phyloP scores from a whole-genome alignment of 2,329 filamentous ascomycete genomes.

The Colletotrichum phormii region DNA sequence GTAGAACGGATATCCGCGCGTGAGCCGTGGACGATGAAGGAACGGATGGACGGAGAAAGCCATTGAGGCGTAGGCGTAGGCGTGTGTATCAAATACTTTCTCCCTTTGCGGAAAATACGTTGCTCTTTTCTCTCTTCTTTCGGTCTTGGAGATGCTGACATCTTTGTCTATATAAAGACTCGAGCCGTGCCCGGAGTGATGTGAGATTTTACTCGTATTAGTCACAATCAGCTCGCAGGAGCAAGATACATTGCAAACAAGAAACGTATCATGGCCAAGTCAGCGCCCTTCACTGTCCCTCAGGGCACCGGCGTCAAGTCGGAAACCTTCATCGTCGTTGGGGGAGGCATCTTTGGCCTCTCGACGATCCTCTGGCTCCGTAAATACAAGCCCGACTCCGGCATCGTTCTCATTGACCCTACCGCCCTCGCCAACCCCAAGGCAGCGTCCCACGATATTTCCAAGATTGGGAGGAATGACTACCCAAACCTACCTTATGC shows the following conservation, averaged over 20 bases:
- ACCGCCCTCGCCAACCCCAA: slow-evolving; percentile 50
- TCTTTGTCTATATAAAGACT: slow-evolving; percentile 10
- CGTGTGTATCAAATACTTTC: neutral
- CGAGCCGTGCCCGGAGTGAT: neutral
- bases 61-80: neutral
- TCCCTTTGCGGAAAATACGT: neutral
- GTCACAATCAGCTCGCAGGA: neutral
- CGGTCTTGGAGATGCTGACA: neutral
- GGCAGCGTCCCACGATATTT: slow-evolving; percentile 59
- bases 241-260: no score
- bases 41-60: neutral
- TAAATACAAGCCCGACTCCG: slow-evolving; percentile 40
- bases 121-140: neutral
- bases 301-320: neutral
- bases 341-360: slow-evolving; percentile 57
- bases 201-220: neutral
- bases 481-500: slow-evolving; percentile 55
- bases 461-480: slow-evolving; percentile 57
- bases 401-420: slow-evolving; percentile 52
- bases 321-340: slow-evolving; percentile 51
- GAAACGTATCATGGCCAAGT: slow-evolving; percentile 28
- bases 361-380: slow-evolving; percentile 53
- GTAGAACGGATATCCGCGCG: neutral
- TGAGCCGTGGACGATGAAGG: neutral
- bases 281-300: neutral